Base-by-base conservation (phyloP, 352 stramenopile genomes). In the Globisporangium canariense region DNA sequence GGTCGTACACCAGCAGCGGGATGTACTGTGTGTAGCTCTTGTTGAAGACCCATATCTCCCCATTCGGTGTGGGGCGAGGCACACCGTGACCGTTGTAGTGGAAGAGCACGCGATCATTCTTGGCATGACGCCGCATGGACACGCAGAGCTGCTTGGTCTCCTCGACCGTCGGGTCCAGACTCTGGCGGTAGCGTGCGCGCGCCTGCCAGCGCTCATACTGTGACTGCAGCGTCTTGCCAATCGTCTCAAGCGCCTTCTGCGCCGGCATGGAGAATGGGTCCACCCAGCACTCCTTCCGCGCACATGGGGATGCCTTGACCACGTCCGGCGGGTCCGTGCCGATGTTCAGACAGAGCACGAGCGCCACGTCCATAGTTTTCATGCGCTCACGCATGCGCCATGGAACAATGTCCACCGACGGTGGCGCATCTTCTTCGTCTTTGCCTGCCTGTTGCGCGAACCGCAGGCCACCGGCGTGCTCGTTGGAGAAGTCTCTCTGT, bases 81-180 rank as follows among this genome's bases (percentile, higher is more conserved):
- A 99, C 98, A 46, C 98, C 98, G 75, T 99, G 98, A 57, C 98
- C 98, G 78, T 99, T 99, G 85, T 99, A 99, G 79, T 99, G 98
- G 61, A 99, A 96, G 20, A 99, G 69, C 20, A 99, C 87, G 53
- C 98, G 83, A 70, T 99, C 96, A 59, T 88, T 68, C 65, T 97
- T 97, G 16, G 97, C 97, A 54, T 93, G 80, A 54, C 94, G 81
- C 28, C 97, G 80, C 73, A 99, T 87, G 18, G 87, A 91, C 16
- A 93, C 78, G 71, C 96, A 99, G 32, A 99, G 74, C 50, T 94
- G 79, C 64, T 96, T 88, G 20, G 99, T 94, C 56, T 98, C 93
- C 56, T 99, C 97, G 28, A 98, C 88, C 0, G 97, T 99, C 25
- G 98, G 98, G 73, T 99, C 97, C 30, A 99, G 75, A 3, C 88